These are phyloP conservation scores for Xylaria sp. DNA, from an alignment of 2,329 filamentous ascomycete genomes.

Conservation along the genomic window DNA sequence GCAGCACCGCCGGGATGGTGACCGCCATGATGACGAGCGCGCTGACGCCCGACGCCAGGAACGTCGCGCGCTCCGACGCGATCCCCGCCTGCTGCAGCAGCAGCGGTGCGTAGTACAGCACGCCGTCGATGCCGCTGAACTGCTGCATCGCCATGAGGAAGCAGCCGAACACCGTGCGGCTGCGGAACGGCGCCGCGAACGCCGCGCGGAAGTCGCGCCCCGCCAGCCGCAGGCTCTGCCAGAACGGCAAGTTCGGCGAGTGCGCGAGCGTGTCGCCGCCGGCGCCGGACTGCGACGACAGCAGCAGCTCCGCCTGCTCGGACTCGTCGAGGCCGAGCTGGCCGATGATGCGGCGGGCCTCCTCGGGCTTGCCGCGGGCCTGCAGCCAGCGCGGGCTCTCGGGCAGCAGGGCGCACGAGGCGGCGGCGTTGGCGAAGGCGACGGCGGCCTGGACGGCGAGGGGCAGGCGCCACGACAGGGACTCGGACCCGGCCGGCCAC, in stretches of 20 bases:
- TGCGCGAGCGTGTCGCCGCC: not conserved
- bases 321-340: conserved; percentile 5
- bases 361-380: not conserved
- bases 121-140: conserved; percentile 20
- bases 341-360: conserved; percentile 7
- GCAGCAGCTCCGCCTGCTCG: conserved; percentile 16
- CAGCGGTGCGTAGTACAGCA: conserved; percentile 17
- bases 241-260: not conserved
- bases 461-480: conserved; percentile 15
- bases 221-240: not conserved
- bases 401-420: conserved; percentile 6
- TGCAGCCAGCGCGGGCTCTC: conserved; percentile 15
- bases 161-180: conserved; percentile 6
- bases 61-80: conserved; percentile 1
- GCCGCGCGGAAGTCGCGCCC: not conserved
- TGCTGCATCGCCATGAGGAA: conserved; percentile 21
- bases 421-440: conserved; percentile 1
- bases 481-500: no score
- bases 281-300: not conserved
- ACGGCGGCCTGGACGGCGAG: conserved; percentile 9
- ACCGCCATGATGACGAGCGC: conserved; percentile 1
- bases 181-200: conserved; percentile 4
- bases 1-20: conserved; percentile 45
- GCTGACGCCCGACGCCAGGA: conserved; percentile 8
- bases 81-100: conserved; percentile 20